phyloP scores from a whole-genome alignment of 2,329 filamentous ascomycete species.

The Alternaria arbusti region DNA sequence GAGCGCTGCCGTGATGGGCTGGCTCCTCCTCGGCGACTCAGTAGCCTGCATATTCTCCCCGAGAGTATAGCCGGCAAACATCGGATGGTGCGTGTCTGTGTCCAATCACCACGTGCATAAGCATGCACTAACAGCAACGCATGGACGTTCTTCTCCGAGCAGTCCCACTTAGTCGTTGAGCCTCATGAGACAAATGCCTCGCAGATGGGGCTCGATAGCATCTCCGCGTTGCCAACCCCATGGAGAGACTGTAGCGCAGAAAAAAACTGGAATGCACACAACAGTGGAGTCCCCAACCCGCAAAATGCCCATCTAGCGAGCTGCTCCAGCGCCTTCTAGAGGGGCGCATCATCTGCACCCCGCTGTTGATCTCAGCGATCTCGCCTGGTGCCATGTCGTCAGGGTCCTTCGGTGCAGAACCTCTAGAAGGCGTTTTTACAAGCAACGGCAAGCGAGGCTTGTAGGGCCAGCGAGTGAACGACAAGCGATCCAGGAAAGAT shows the following conservation, averaged over 20 bases:
- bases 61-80: slow-evolving; percentile 24
- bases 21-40: slow-evolving; percentile 9
- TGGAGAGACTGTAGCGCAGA: slow-evolving; percentile 25
- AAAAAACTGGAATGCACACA: slow-evolving; percentile 4
- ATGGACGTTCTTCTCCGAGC: slow-evolving; percentile 8
- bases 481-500: not conserved
- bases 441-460: slow-evolving; percentile 7
- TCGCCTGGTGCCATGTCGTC: not conserved
- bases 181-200: slow-evolving; percentile 29
- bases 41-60: slow-evolving; percentile 17
- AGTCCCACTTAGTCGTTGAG: slow-evolving; percentile 33
- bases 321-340: not conserved
- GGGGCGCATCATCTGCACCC: not conserved
- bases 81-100: slow-evolving; percentile 3
- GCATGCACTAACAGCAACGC: slow-evolving; percentile 5
- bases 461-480: not conserved
- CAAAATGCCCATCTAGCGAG: not conserved
- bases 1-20: slow-evolving; percentile 17
- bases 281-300: slow-evolving; percentile 5
- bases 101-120: slow-evolving; percentile 18
- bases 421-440: slow-evolving; percentile 3
- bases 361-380: slow-evolving; percentile 8
- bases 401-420: not conserved
- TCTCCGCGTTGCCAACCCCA: slow-evolving; percentile 31
- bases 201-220: slow-evolving; percentile 22